Conservation (phyloP, 805 yeast genomes). For the Candida methanosorbosa region DNA sequence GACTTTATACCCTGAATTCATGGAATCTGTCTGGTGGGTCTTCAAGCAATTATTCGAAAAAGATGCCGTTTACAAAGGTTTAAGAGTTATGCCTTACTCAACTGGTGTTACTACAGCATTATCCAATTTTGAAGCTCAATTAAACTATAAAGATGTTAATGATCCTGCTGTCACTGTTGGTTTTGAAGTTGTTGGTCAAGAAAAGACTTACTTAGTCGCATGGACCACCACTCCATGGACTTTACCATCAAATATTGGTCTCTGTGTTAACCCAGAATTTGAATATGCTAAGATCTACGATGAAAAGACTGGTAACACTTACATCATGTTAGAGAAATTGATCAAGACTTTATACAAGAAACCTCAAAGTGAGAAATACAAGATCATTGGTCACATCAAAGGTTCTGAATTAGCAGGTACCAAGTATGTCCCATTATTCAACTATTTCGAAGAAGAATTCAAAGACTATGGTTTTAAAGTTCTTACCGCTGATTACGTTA, state of each 20-base stretch:
- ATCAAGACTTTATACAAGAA: slow-evolving; percentile 84
- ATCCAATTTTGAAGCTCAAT: slow-evolving; percentile 97
- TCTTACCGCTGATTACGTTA: slow-evolving; percentile 74
- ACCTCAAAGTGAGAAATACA: slow-evolving; percentile 83
- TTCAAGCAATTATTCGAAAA: slow-evolving; percentile 82
- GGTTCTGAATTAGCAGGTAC: slow-evolving; percentile 77
- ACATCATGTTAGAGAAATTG: slow-evolving; percentile 77
- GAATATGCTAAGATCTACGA: slow-evolving; percentile 91
- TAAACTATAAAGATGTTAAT: slow-evolving; percentile 91
- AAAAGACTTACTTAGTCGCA: slow-evolving; percentile 79
- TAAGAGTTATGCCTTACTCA: slow-evolving; percentile 97
- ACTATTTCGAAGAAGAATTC: slow-evolving; percentile 70
- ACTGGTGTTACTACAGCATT: slow-evolving; percentile 95
- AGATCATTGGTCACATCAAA: slow-evolving; percentile 67
- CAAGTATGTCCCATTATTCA: slow-evolving; percentile 77
- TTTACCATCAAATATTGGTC: slow-evolving; percentile 84
- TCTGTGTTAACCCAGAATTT: slow-evolving; percentile 84
- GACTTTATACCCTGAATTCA: slow-evolving; percentile 88
- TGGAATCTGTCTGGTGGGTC: slow-evolving; percentile 99
- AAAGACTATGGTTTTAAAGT: slow-evolving; percentile 77
- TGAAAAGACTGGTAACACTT: slow-evolving; percentile 75
- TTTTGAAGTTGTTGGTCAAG: slow-evolving; percentile 65
- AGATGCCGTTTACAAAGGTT: slow-evolving; percentile 87
- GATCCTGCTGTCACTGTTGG: slow-evolving; percentile 96
- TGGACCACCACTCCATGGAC: slow-evolving; percentile 99